Evolutionary conservation across 140 eudicot species (phyloP), one percentile per base, ranked within the genome.

Genomic region (Erigeron philadelphicus): DNA sequence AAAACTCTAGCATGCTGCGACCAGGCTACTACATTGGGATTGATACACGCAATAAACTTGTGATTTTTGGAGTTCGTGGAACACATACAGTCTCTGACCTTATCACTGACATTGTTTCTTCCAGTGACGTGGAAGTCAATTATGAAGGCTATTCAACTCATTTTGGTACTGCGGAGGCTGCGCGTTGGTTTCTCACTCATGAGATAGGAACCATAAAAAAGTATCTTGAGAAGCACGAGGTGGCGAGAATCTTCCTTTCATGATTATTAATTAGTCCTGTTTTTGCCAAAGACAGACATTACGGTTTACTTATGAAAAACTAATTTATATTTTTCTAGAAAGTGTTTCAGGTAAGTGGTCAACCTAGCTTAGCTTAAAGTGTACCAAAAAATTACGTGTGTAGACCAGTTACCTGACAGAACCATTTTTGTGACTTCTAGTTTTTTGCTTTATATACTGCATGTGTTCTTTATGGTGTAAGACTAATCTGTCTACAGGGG

Each of bases 161-260:
- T 82, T 94, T 89, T 79, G 97, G 99, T 56, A 84, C 90, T 15
- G 94, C 95, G 11, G 97, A 94, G 78, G 94, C 99, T 67, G 97
- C 99, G 61, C 95, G 95, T 42, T 94, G 97, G 97, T 94, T 89
- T 82, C 84, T 87, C 4, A 66, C 71, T 48, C 95, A 94, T 68
- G 99, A 89, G 78, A 73, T 89, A 55, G 86, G 76, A 72, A 87
- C 91, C 49, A 72, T 94, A 73, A 85, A 76, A 77, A 87, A 79
- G 72, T 94, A 85, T 78, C 88, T 94, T 21, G 82, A 89, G 8
- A 80, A 89, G 68, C 94, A 94, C 25, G 77, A 94, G 97, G 99
- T 93, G 79, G 64, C 62, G 52, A 52, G 71, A 43, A 25, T 76
- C 57, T 69, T 25, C 40, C 47, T 61, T 45, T 46, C 61, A 52